Evolutionary conservation across 257 asterid genomes (phyloP), one percentile per base, ranked within the genome.

Genomic region (Nicotiana paniculata): DNA sequence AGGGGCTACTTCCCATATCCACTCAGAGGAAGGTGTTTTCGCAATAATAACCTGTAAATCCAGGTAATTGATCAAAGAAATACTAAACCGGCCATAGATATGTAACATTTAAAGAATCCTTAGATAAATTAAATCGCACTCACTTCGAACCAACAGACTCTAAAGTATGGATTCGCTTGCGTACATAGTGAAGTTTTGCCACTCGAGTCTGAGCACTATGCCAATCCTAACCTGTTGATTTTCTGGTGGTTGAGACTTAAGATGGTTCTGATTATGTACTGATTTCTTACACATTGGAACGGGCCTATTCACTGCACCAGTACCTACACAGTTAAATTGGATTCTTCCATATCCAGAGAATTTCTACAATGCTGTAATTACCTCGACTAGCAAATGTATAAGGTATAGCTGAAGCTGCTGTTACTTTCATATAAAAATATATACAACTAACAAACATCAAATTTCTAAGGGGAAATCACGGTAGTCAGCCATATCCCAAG

Each of bases 401-500:
- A 66, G 51, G 77, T 51, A 59, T 51, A 28, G 76, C 18, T 80
- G 77, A 80, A 63, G 37, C 37, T 70, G 51, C 8, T 80, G 83
- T 48, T 48, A 28, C 83, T 46, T 32, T 80, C 66, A 80, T 21
- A 37, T 24, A 81, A 26, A 48, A 46, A 61, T 48, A 48, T 64
- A 51, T 81, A 81, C 83, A 81, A 51, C 6, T 66, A 51, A n/a
- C 15, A 57, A 66, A 26, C 18, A 81, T 81, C 79, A 70, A 53
- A 80, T 35, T 53, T 53, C 81, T 86, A 84, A 58, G 85, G 86
- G 79, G 89, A 87, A 18, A 93, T 85, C 89, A 89, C 82, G 76
- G 94, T 88, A n/a, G 95, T 81, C 78, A 93, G 80, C 99, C 98
- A 95, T 82, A 95, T 90, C 84, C 97, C 98, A 72, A 92, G 80